Conservation (phyloP, 1,139 yeast genomes). For the Kodamaea sp. region DNA sequence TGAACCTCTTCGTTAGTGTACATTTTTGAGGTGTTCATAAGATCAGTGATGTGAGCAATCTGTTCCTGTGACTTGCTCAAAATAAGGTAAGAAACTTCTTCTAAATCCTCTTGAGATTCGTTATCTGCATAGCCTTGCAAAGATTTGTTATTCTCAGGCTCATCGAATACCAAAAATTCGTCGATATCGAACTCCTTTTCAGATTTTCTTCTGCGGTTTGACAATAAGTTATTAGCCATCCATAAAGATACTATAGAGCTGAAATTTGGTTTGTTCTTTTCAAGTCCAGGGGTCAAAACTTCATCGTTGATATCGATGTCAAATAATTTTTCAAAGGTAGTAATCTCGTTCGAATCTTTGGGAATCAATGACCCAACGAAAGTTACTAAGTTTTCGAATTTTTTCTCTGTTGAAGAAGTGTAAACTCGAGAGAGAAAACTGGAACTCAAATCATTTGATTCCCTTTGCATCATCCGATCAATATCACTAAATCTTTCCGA, state of each 20-base stretch:
- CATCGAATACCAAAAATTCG: slow-evolving; percentile 27
- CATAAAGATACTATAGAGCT: slow-evolving; percentile 26
- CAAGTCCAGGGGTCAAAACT: not conserved
- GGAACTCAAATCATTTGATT: not conserved
- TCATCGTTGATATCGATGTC: slow-evolving; percentile 7
- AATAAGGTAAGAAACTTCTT: slow-evolving; percentile 23
- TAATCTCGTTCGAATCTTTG: not conserved
- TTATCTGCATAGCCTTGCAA: slow-evolving; percentile 7
- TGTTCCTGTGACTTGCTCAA: slow-evolving; percentile 30
- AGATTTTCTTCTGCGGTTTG: slow-evolving; percentile 2
- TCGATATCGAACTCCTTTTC: slow-evolving; percentile 12
- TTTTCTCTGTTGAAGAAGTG: slow-evolving; percentile 10
- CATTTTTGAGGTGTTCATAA: slow-evolving; percentile 7
- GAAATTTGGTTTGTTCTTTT: not conserved
- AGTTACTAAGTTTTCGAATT: slow-evolving; percentile 8
- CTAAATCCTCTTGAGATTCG: slow-evolving; percentile 11
- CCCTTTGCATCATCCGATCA: slow-evolving; percentile 1
- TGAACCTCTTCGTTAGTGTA: slow-evolving; percentile 9
- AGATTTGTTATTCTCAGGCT: slow-evolving; percentile 3
- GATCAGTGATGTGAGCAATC: slow-evolving; percentile 16
- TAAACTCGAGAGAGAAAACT: slow-evolving; percentile 10
- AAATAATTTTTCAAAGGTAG: slow-evolving; percentile 9
- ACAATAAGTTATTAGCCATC: slow-evolving; percentile 27
- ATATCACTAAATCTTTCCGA: slow-evolving; percentile 15
- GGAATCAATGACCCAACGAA: slow-evolving; percentile 7